These are phyloP conservation scores for Murraya koenigii DNA, from an alignment of 345 rosid genomes.

Conservation along the genomic window DNA sequence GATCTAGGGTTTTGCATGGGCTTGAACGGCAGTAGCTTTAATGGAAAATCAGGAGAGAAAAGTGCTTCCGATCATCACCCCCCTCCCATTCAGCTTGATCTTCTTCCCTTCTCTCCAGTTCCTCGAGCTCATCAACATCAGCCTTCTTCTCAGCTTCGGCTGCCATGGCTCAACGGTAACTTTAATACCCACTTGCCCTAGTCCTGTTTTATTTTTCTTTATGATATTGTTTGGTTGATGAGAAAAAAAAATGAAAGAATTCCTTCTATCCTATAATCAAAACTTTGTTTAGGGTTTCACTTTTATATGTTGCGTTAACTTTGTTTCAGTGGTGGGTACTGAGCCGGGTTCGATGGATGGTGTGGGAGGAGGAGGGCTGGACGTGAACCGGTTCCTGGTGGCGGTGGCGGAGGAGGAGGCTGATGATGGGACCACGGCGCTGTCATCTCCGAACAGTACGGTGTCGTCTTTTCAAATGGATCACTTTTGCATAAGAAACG, in stretches of 20 bases:
- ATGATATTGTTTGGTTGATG: background rate
- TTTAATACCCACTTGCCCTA: constrained; percentile 27
- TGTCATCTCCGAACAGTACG: constrained; percentile 77
- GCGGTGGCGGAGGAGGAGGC: constrained; percentile 26
- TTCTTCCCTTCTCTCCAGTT: constrained; percentile 57
- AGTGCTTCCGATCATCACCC: constrained; percentile 35
- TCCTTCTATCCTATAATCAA: no score
- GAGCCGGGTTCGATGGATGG: constrained; percentile 41
- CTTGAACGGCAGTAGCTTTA: constrained; percentile 29
- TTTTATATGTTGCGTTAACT: background rate
- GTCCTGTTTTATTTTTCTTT: background rate
- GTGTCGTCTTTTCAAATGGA: constrained; percentile 84
- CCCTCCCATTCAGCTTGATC: constrained; percentile 67
- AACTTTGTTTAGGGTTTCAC: background rate
- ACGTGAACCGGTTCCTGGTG: constrained; percentile 46
- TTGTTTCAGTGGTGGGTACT: constrained; percentile 23
- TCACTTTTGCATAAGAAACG: constrained; percentile 53
- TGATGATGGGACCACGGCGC: constrained; percentile 50
- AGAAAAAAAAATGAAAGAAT: constrained; percentile 13
- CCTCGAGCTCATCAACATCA: constrained; percentile 31
- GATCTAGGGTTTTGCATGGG: constrained; percentile 74
- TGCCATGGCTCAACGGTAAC: constrained; percentile 68
- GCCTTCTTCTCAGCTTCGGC: constrained; percentile 41
- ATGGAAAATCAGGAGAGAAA: constrained; percentile 27
- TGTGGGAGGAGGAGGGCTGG: constrained; percentile 33